A percentile compares a stretch with the other conserved stretches of the same genome.
These are phyloP conservation scores for Ulvella scutata DNA, from an alignment of 139 green algal genomes.

Conservation along the genomic window DNA sequence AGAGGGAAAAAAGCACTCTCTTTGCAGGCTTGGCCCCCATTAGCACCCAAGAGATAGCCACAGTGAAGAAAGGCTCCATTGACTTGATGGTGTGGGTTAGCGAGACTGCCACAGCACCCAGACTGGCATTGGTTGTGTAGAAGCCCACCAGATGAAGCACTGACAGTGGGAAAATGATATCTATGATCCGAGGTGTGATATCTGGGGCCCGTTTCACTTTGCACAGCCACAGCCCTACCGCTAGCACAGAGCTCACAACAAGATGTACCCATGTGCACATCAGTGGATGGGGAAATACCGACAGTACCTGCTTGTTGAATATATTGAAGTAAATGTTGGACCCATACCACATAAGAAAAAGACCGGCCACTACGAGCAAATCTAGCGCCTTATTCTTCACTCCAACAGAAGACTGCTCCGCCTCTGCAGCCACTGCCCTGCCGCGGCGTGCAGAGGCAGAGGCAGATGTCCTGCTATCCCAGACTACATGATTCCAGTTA, in stretches of 20 bases:
- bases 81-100: conserved; percentile 99
- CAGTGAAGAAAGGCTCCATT: conserved; percentile 91
- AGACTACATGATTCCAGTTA: too few species aligned
- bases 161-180: conserved; percentile 72
- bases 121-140: conserved; percentile 87
- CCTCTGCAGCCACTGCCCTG: too few species aligned
- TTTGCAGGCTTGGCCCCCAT: conserved; percentile 51
- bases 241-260: conserved; percentile 3
- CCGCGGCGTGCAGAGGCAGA: too few species aligned
- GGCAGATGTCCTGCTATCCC: too few species aligned
- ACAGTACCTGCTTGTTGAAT: conserved; percentile 82
- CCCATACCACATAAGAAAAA: conserved; percentile 89
- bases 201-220: conserved; percentile 4
- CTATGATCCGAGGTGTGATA: conserved; percentile 15
- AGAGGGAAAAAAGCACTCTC: conserved; percentile 50
- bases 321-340: conserved; percentile 99
- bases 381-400: too few species aligned
- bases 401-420: too few species aligned
- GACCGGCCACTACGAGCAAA: conserved; percentile 24
- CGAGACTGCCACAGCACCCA: conserved; percentile 91
- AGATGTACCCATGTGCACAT: conserved; percentile 47
- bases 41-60: conserved; percentile 71
- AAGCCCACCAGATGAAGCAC: conserved; percentile 92
- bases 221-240: conserved; percentile 7
- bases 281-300: conserved; percentile 72